Evolutionary conservation across 257 asterid genomes (phyloP), one percentile per base, ranked within the genome.

Genomic region (Solanum sejunctum): DNA sequence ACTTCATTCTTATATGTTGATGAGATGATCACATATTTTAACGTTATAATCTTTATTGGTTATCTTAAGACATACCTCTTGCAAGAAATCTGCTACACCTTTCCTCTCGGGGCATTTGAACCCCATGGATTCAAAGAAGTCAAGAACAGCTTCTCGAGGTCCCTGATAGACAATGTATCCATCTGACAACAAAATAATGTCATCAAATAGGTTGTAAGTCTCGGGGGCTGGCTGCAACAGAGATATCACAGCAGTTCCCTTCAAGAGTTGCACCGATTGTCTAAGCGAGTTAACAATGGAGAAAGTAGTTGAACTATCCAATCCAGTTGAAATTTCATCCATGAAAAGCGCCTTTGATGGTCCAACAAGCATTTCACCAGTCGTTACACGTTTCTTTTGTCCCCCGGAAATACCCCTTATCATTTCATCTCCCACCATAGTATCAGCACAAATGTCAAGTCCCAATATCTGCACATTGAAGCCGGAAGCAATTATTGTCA

Each of bases 51-150:
- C 8, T 61, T 61, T n/a, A 43, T 18, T 39, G 2, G 36, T 39
- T 45, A 32, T 66, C 15, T 41, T 6, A 64, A 1, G 18, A 49
- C 91, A 85, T 85, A 92, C 94, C 86, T 93, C 96, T 88, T 93
- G 96, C 88, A 93, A 83, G 93, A 91, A 93, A 88, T 93, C 96
- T n/a, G 96, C 96, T 2, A 87, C 93, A 10, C 93, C 96, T 84
- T 93, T 93, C 15, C 96, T 83, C 3, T 73, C 88, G 0, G 96
- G 96, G 84, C 96, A 93, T 90, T 87, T 88, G 89, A 93, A 93
- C 1, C 96, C 96, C 93, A 90, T 87, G 56, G 93, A 88, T 18
- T 90, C 94, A 11, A 93, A 91, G 81, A 93, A 93, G 0, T 78
- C 90, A 32, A 93, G 91, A 57, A 91, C 89, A 0, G 83, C 73